Evolutionary conservation across 257 asterid genomes (phyloP), one percentile per base, ranked within the genome.

Genomic region (Solanum bulbocastanum): DNA sequence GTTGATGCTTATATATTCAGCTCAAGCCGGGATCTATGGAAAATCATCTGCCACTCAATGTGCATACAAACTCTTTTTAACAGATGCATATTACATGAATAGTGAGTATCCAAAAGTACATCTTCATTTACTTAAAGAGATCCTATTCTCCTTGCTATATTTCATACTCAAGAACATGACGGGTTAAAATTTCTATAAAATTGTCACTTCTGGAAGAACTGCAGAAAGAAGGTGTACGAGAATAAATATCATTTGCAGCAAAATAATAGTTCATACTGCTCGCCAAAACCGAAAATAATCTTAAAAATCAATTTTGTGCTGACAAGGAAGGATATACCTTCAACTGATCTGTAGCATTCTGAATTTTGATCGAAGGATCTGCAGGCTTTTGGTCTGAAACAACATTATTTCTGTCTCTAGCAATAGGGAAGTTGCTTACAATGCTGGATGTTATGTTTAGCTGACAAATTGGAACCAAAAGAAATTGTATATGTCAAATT

Each of bases 371-470:
- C 1, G 83, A 35, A 30, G 65, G 25, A 71, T 83, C 87, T 35
- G 13, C 49, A 89, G 65, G 87, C 71, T 83, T 81, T 90, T 83
- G 91, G 66, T 86, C 88, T 84, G 92, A 56, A 86, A 86, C 86
- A 27, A 84, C 88, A 58, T 85, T 73, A 76, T 83, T 86, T 87
- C 79, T 88, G 88, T 85, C 87, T 76, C 91, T 92, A 20, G 75
- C 62, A 30, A 65, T 83, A 10, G 91, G 88, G 87, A 91, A 35
- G 88, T 92, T 92, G 82, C 83, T 91, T 75, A 92, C 86, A 69
- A 93, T 49, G 85, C 89, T 90, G 60, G 97, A 86, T 15, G 91
- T 87, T 89, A 92, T 84, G 76, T 94, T 92, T 71, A 95, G 91
- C 98, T 96, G 98, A 90, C 68, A 91, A 89, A 87, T 88, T 52